Base-by-base conservation (phyloP, 2,329 filamentous ascomycete species). In the Graphiopsis chlorocephala region DNA sequence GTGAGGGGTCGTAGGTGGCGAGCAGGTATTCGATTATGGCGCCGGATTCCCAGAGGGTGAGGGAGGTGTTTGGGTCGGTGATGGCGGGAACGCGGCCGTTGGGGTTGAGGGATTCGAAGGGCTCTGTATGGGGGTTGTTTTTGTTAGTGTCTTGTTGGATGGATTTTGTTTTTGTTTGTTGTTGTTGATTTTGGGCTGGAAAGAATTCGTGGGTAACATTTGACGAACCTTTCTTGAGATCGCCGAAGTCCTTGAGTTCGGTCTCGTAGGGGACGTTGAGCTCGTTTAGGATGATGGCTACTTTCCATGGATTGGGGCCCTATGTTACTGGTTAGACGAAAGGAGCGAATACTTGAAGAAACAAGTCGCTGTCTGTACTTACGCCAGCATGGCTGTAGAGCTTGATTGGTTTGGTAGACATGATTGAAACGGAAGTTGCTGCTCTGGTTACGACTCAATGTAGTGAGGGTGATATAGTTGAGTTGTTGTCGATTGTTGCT, bases 81-180 rank as follows among this genome's bases (percentile, higher is more conserved):
- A 83, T 79, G 4, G 78, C 76, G n/a, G 80, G 80, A 26, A 80
- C 71, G 7, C 78, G 72, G 47, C 78, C 78, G 61, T 81, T 81
- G 60, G 78, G 77, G 68, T 81, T 80, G 68, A 79, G 61, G 52
- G 69, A 71, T 38, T 77, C 69, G 72, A 75, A 84, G 2, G 73
- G 70, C 58, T 72, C 69, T 61, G 45, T 5, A 23, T 35, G 12
- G 20, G 26, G 25, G 7, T 28, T 26, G 15, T n/a, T 10, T 53
- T 29, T 5, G 17, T 26, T 29, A 29, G 15, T 25, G 15, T 20
- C 11, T 31, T 8, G 17, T 6, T 31, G 17, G 15, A 7, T 31
- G 50, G 26, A 2, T 28, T 17, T n/a, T n/a, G n/a, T n/a, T n/a
- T n/a, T n/a, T n/a, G n/a, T n/a, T n/a, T n/a, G n/a, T n/a, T n/a